Percentiles rank a stretch among this genome's conserved stretches.
Evolutionary conservation across 768 basidiomycete genomes (phyloP).

Genomic region (Russula emetica): DNA sequence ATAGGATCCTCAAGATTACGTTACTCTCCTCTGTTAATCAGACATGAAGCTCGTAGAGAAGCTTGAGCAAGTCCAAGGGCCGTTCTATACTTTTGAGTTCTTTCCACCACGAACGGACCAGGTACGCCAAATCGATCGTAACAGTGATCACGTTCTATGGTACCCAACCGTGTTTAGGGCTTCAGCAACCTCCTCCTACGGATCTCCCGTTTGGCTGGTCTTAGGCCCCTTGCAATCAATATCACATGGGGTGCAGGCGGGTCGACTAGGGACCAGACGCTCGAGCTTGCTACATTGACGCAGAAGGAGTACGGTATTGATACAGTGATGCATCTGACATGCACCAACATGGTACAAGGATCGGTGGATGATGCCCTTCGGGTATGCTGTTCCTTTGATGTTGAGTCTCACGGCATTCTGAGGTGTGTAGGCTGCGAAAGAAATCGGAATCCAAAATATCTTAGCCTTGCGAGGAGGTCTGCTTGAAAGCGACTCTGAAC

Average conservation of each 20-base stretch:
- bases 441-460: constrained; percentile 79
- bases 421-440: constrained; percentile 61
- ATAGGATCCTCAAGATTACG: neutral
- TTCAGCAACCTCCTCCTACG: constrained; percentile 88
- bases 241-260: constrained; percentile 99
- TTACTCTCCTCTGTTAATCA: neutral
- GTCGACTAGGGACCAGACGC: constrained; percentile 77
- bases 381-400: constrained; percentile 43
- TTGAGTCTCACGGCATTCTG: constrained; percentile 1
- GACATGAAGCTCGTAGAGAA: constrained; percentile 68
- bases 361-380: constrained; percentile 81
- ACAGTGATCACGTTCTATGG: constrained; percentile 9
- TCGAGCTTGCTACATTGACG: constrained; percentile 79
- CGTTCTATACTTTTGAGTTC: constrained; percentile 92
- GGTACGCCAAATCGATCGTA: constrained; percentile 39
- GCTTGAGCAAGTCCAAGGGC: constrained; percentile 43
- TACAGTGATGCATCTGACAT: constrained; percentile 91
- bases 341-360: constrained; percentile 92
- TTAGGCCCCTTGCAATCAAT: constrained; percentile 81
- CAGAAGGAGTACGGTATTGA: constrained; percentile 74
- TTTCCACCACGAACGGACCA: constrained; percentile 94
- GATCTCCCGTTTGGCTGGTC: constrained; percentile 70
- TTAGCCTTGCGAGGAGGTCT: constrained; percentile 88
- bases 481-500: constrained; percentile 23
- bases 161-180: constrained; percentile 48